Conservation (phyloP, 176 grass and related monocot species). For the Musa acuminata region DNA sequence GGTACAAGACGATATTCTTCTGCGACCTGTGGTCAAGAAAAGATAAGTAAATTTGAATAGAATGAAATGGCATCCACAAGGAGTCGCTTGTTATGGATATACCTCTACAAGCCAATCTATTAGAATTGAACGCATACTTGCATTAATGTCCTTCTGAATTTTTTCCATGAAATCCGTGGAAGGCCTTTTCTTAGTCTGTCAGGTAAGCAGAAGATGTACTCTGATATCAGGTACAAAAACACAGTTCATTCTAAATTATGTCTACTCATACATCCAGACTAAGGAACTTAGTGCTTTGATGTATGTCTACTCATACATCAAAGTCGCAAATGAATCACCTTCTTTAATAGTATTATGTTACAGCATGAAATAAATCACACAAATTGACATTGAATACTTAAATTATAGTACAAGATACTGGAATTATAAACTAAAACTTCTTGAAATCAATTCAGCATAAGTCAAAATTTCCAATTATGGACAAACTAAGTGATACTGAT, state of each 20-base stretch:
- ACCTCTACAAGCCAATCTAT: constrained; percentile 99
- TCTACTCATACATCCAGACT: no score
- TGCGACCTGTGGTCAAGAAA: constrained; percentile 46
- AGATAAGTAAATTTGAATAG: not conserved
- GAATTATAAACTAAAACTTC: no score
- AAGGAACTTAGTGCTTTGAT: no score
- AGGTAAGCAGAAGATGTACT: not conserved
- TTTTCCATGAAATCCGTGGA: constrained; percentile 78
- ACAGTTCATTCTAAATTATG: not conserved
- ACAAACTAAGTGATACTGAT: no score
- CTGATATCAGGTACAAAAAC: not conserved
- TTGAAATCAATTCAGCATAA: no score
- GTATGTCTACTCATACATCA: no score
- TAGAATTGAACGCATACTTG: constrained; percentile 89
- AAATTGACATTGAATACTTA: no score
- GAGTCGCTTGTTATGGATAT: constrained; percentile 1
- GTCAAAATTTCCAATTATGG: no score
- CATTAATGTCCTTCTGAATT: constrained; percentile 81
- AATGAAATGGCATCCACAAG: not conserved
- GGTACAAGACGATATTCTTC: constrained; percentile 95
- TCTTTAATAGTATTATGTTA: no score
- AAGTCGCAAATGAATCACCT: no score
- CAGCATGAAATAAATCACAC: no score
- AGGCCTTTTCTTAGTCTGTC: constrained; percentile 79
- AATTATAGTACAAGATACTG: no score